Conservation (phyloP, 306 rosid genomes). For the Cucurbita maxima region DNA sequence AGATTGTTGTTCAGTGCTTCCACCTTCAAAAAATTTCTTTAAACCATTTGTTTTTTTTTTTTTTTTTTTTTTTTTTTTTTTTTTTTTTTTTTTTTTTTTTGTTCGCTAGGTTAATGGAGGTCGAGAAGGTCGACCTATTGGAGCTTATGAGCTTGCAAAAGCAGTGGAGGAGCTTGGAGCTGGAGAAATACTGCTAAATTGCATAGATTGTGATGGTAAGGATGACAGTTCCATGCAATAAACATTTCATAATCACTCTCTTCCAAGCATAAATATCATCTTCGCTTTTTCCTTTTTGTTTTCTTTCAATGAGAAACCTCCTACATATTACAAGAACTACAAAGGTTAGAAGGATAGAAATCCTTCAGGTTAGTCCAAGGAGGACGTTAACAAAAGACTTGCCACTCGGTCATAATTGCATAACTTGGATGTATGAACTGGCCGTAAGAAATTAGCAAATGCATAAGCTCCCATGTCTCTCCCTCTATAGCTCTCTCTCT, state of each 20-base stretch:
- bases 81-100: neutral
- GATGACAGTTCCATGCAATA: neutral
- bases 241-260: neutral
- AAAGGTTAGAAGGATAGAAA: neutral
- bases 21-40: neutral
- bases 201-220: conserved; percentile 93
- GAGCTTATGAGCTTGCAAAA: conserved; percentile 91
- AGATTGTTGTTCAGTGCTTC: neutral
- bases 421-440: neutral
- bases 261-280: neutral
- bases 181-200: conserved; percentile 90
- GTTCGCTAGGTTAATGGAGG: conserved; percentile 65
- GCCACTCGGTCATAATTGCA: neutral
- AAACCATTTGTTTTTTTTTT: too few relatives aligned
- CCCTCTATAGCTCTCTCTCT: neutral
- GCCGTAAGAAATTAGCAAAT: neutral
- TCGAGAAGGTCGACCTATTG: conserved; percentile 84
- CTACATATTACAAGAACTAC: neutral
- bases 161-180: conserved; percentile 96
- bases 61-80: neutral
- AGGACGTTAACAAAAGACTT: neutral
- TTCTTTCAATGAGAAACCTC: neutral
- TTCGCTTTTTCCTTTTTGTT: neutral
- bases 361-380: neutral
- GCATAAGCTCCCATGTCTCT: neutral